These are phyloP conservation scores for Coprinopsis cinerea DNA, from an alignment of 768 basidiomycete species.

Conservation along the genomic window DNA sequence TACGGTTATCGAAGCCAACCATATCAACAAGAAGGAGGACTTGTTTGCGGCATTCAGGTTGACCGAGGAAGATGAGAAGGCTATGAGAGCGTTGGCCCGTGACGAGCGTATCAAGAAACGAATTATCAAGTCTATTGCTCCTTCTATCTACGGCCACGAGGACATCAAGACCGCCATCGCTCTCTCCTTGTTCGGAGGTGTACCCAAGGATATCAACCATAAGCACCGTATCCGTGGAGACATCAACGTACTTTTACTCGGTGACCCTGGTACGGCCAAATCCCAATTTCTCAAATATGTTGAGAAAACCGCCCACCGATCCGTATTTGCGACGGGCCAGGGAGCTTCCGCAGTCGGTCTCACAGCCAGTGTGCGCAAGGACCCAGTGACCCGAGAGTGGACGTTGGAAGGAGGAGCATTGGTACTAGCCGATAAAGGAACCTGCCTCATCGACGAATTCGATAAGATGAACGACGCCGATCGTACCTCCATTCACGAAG, in stretches of 20 bases:
- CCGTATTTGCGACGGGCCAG: slow-evolving; percentile 97
- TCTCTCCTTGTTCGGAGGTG: slow-evolving; percentile 90
- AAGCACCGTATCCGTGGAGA: slow-evolving; percentile 97
- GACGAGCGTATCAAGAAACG: slow-evolving; percentile 96
- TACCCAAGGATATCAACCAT: slow-evolving; percentile 92
- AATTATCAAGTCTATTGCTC: slow-evolving; percentile 97
- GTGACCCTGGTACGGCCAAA: slow-evolving; percentile 98
- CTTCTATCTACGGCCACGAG: slow-evolving; percentile 98
- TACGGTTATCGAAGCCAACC: slow-evolving; percentile 96
- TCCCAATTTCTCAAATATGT: slow-evolving; percentile 99
- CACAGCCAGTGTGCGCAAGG: slow-evolving; percentile 98
- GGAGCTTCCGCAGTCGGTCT: slow-evolving; percentile 98
- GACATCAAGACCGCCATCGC: slow-evolving; percentile 98
- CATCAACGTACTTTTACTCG: slow-evolving; percentile 93
- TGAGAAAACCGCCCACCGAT: slow-evolving; percentile 96
- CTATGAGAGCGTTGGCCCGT: slow-evolving; percentile 79
- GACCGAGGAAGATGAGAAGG: slow-evolving; percentile 94
- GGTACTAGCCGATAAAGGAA: slow-evolving; percentile 97
- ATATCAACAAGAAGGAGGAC: slow-evolving; percentile 99
- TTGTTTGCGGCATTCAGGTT: slow-evolving; percentile 96
- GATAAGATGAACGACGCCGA: slow-evolving; percentile 99
- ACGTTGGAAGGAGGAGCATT: slow-evolving; percentile 97
- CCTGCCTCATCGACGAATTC: slow-evolving; percentile 97
- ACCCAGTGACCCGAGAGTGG: slow-evolving; percentile 96
- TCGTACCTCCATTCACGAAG: slow-evolving; percentile 97